phyloP scores from a whole-genome alignment of 371 early-diverging fungal species.

The Actinomortierella ambigua region DNA sequence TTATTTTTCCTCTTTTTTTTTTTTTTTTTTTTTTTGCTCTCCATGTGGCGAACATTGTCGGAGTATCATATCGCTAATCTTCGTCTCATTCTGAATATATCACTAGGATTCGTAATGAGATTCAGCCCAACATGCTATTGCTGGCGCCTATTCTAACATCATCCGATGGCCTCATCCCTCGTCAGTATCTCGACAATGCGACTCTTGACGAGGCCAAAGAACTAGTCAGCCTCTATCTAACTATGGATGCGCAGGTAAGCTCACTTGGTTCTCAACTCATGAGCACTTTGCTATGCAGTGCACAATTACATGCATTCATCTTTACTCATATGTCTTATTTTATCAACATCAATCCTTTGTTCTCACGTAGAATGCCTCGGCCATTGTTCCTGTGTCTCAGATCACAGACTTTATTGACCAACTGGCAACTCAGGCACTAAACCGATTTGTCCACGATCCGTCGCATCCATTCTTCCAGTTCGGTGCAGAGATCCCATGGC shows the following conservation, averaged over 20 bases:
- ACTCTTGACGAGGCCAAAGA: slow-evolving; percentile 31
- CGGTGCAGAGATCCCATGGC: slow-evolving; percentile 33
- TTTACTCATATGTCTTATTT: too few relatives aligned
- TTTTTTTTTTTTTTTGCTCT: neutral
- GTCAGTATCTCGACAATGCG: slow-evolving; percentile 39
- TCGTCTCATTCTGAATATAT: neutral
- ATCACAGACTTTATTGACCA: slow-evolving; percentile 22
- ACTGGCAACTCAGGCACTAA: slow-evolving; percentile 18
- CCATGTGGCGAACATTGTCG: too few relatives aligned
- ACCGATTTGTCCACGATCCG: slow-evolving; percentile 15
- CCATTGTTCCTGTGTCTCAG: slow-evolving; percentile 21
- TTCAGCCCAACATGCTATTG: slow-evolving; percentile 22
- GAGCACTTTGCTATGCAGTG: too few relatives aligned
- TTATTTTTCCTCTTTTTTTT: neutral
- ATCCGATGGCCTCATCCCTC: slow-evolving; percentile 7
- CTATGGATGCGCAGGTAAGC: slow-evolving; percentile 39
- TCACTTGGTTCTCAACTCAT: neutral
- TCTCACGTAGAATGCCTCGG: slow-evolving; percentile 25
- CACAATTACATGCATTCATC: too few relatives aligned
- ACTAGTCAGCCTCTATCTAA: slow-evolving; percentile 22
- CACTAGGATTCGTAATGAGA: slow-evolving; percentile 43
- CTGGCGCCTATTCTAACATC: slow-evolving; percentile 12
- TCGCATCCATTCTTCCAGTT: slow-evolving; percentile 38
- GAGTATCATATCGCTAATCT: too few relatives aligned
- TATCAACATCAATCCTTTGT: too few relatives aligned